Evolutionary conservation across 2,329 filamentous ascomycete genomes (phyloP).

Genomic region (Didymella exigua): DNA sequence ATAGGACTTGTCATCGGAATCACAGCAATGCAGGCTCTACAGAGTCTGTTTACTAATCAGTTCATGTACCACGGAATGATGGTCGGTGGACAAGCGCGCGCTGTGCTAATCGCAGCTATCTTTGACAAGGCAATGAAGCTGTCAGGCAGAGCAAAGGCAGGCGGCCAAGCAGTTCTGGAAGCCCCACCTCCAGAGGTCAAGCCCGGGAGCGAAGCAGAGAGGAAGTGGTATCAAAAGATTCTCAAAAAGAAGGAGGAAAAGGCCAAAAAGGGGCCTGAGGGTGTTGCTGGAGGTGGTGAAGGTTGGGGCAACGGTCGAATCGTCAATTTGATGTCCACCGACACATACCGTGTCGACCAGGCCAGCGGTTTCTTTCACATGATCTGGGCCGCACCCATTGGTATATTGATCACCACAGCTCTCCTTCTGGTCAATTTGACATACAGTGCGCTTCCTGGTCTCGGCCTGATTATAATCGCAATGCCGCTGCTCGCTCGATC

Average conservation of each 20-base stretch:
- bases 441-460: constrained; percentile 88
- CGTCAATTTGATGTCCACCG: constrained; percentile 91
- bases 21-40: constrained; percentile 80
- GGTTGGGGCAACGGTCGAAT: constrained; percentile 95
- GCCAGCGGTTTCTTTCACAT: constrained; percentile 89
- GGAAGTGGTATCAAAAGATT: constrained; percentile 58
- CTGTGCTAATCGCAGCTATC: constrained; percentile 81
- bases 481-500: constrained; percentile 78
- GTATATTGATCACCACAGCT: constrained; percentile 77
- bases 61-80: constrained; percentile 94
- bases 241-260: constrained; percentile 50
- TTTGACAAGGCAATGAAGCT: constrained; percentile 93
- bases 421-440: constrained; percentile 85
- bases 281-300: constrained; percentile 69
- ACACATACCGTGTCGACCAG: constrained; percentile 90
- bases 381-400: constrained; percentile 83
- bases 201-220: constrained; percentile 57
- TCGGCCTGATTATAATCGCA: constrained; percentile 77
- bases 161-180: constrained; percentile 61
- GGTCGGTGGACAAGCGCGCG: constrained; percentile 82
- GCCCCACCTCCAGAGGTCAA: constrained; percentile 51
- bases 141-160: constrained; percentile 85
- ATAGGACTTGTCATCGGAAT: constrained; percentile 85
- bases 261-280: constrained; percentile 53
- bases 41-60: constrained; percentile 83